These are phyloP conservation scores for Exophiala calicioides DNA, from an alignment of 2,329 filamentous ascomycete species.

Conservation along the genomic window DNA sequence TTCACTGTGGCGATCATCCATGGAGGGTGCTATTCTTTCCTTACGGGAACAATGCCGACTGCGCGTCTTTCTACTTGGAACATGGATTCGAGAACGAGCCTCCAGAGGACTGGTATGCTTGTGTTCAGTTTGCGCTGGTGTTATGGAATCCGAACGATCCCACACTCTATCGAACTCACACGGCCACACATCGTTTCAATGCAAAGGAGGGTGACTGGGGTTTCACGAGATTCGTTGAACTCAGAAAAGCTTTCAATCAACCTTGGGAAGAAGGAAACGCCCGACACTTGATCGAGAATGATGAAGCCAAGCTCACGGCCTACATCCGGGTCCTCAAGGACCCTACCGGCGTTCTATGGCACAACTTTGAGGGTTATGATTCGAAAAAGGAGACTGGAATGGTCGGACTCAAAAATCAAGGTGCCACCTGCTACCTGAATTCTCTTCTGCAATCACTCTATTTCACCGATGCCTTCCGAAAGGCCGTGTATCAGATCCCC, in stretches of 20 bases:
- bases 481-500: slow-evolving; percentile 97
- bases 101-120: slow-evolving; percentile 93
- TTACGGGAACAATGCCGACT: slow-evolving; percentile 89
- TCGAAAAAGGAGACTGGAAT: slow-evolving; percentile 99
- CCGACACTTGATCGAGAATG: slow-evolving; percentile 56
- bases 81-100: slow-evolving; percentile 79
- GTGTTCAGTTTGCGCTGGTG: slow-evolving; percentile 91
- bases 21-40: slow-evolving; percentile 98
- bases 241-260: slow-evolving; percentile 78
- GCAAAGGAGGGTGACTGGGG: slow-evolving; percentile 98
- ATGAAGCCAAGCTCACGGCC: slow-evolving; percentile 49
- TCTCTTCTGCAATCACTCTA: slow-evolving; percentile 81
- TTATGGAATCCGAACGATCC: slow-evolving; percentile 94
- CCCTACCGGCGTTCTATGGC: slow-evolving; percentile 52
- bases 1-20: slow-evolving; percentile 81
- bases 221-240: slow-evolving; percentile 93
- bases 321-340: slow-evolving; percentile 53
- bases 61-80: slow-evolving; percentile 88
- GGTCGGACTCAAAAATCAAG: slow-evolving; percentile 94
- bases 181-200: slow-evolving; percentile 92
- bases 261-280: slow-evolving; percentile 70
- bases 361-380: slow-evolving; percentile 67
- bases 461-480: slow-evolving; percentile 90
- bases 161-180: slow-evolving; percentile 72
- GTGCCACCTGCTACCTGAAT: slow-evolving; percentile 87